phyloP scores from a whole-genome alignment of 371 early-diverging fungal species.

The Mucor irregularis region DNA sequence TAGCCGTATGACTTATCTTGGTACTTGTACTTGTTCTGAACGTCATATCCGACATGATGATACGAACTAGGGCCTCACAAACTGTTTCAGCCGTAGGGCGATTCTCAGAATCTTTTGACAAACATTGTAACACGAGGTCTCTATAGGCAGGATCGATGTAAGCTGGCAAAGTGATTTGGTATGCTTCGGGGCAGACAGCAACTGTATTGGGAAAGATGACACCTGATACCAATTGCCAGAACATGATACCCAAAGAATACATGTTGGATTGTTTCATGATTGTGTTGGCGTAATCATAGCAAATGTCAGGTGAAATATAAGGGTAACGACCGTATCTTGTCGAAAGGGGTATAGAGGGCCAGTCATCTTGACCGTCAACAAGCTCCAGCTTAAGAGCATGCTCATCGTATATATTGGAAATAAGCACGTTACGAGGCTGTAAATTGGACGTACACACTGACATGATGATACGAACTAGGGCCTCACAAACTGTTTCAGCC shows the following conservation, averaged over 20 bases:
- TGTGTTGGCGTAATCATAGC: background rate
- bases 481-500: constrained; percentile 13
- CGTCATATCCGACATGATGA: constrained; percentile 4
- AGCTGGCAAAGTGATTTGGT: constrained; percentile 25
- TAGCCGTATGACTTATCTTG: background rate
- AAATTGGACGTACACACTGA: constrained; percentile 19
- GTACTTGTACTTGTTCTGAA: background rate
- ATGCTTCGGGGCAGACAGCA: constrained; percentile 26
- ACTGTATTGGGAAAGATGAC: constrained; percentile 39
- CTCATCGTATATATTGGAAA: constrained; percentile 3
- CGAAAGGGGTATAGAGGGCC: background rate
- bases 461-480: constrained; percentile 3
- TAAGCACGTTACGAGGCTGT: constrained; percentile 17
- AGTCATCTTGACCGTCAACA: constrained; percentile 4
- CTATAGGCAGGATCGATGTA: constrained; percentile 6
- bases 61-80: constrained; percentile 6
- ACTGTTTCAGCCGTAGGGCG: constrained; percentile 16
- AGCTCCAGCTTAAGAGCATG: background rate
- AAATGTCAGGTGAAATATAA: constrained; percentile 43
- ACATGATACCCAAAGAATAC: constrained; percentile 42
- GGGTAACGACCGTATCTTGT: constrained; percentile 39
- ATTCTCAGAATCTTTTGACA: background rate
- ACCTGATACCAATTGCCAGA: constrained; percentile 49
- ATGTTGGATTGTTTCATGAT: constrained; percentile 31
- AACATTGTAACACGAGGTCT: constrained; percentile 2